Percentiles rank a stretch among this genome's conserved stretches.
phyloP scores from a whole-genome alignment of 148 eudicot species.

The Fagopyrum homotropicum region DNA sequence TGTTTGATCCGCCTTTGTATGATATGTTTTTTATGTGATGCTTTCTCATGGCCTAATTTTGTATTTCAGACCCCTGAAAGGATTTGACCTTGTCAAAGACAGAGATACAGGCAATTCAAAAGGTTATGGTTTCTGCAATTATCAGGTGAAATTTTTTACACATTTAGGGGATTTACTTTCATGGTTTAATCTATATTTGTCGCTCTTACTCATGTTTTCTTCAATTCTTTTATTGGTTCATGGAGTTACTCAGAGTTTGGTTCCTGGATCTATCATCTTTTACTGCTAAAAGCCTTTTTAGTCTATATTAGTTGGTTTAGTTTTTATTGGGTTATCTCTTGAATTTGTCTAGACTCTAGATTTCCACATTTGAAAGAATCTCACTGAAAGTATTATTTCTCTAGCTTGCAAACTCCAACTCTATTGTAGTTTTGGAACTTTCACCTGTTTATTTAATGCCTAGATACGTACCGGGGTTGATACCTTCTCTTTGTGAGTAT shows the following conservation, averaged over 20 bases:
- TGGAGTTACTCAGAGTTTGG: background rate
- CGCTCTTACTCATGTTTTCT: background rate
- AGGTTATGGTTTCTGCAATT: constrained; percentile 87
- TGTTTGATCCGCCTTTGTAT: background rate
- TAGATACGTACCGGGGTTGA: background rate
- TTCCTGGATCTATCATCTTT: no score
- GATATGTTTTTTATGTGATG: background rate
- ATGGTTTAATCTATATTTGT: background rate
- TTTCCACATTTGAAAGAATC: background rate
- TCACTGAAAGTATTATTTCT: background rate
- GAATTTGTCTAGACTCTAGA: background rate
- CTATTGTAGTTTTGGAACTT: background rate
- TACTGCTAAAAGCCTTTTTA: background rate
- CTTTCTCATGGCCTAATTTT: constrained; percentile 12
- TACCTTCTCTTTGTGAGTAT: background rate
- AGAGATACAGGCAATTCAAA: constrained; percentile 92
- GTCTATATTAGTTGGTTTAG: background rate
- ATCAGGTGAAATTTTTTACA: constrained; percentile 40
- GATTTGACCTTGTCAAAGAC: constrained; percentile 91
- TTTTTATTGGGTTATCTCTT: background rate
- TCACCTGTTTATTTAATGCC: background rate
- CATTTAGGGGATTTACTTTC: background rate
- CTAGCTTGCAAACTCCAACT: background rate
- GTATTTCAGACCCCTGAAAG: constrained; percentile 54
- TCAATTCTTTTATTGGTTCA: background rate